Base-by-base conservation (phyloP, 495 filamentous ascomycete genomes). In the Tirmania nivea region DNA sequence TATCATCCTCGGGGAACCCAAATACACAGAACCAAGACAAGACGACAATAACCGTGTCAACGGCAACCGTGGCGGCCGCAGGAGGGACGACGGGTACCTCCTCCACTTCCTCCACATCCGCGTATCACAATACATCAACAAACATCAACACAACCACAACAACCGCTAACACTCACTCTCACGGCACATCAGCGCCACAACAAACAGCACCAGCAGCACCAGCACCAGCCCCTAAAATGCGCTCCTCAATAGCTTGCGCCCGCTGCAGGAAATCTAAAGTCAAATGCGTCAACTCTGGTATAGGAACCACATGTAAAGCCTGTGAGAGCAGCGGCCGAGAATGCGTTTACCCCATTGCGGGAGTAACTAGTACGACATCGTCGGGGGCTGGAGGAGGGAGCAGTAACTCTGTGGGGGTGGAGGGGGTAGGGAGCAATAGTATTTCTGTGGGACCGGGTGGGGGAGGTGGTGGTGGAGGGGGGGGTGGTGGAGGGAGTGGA, bases 311-410 rank as follows among this genome's bases (percentile, higher is more conserved):
- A 20, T 93, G 86, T 68, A 78, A 81, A 55, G 80, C 80, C 7
- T 93, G 86, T 64, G 75, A 84, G 60, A 75, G 76, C 52, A 79
- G 78, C 47, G 80, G 81, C 48, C 76, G 84, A 61, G 78, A 85
- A 53, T 93, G 86, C 65, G 72, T 75, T 42, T 93, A 88, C 66
- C 80, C 78, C 14, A 66, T 74, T 12, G 39, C 39, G 39, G 39
- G 12, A 3, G 39, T 17, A 45, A 2, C 39, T 45, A 17, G 2
- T 14, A 7, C 7, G 12, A 3, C 39, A 17, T 12, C 12, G 12
- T 14, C 12, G 17, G 66, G 69, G 52, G 70, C 75, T 19, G 68
- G 76, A 75, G 56, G 57, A 66, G 65, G 80, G 67, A 56, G 76
- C 67, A 59, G 67, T 56, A 67, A 69, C 14, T 56, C 69, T 58